Percentiles rank a stretch among this genome's conserved stretches.
phyloP scores from a whole-genome alignment of 1,284 basidiomycete species.

The Hemileia vastatrix region DNA sequence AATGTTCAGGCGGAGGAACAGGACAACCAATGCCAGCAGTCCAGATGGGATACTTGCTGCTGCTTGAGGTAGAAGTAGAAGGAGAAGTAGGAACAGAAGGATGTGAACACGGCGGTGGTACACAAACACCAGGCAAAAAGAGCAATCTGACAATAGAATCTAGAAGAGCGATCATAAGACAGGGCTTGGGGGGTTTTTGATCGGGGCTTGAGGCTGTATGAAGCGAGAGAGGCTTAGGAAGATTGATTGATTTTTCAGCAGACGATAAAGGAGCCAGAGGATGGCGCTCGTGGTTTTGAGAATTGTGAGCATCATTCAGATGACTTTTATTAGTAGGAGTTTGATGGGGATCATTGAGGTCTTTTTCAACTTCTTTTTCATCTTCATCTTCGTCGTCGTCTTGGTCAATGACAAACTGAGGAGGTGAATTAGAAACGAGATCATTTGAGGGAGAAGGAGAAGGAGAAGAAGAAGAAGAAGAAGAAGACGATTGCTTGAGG shows the following conservation, averaged over 20 bases:
- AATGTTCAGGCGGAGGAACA: conserved; percentile 8
- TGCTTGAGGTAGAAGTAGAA: not conserved
- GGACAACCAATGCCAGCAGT: conserved; percentile 16
- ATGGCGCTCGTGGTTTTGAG: too few relatives aligned
- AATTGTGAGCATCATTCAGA: too few relatives aligned
- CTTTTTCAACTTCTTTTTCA: conserved; percentile 4
- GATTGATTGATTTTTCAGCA: too few relatives aligned
- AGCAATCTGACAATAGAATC: conserved; percentile 18
- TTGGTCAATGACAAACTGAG: conserved; percentile 21
- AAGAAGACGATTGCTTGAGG: not conserved
- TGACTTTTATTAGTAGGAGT: too few relatives aligned
- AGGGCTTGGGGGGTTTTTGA: not conserved
- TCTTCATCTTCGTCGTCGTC: conserved; percentile 20
- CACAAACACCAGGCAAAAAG: conserved; percentile 15
- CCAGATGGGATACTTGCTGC: conserved; percentile 17
- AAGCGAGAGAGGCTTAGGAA: too few relatives aligned
- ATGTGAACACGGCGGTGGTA: too few relatives aligned
- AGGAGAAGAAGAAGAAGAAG: not conserved
- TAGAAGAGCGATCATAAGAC: conserved; percentile 6
- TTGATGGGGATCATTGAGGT: not conserved
- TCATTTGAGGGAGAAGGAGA: not conserved
- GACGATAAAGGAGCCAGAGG: too few relatives aligned
- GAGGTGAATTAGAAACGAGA: not conserved
- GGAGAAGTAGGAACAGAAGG: too few relatives aligned
- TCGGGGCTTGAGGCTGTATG: too few relatives aligned